Base-by-base conservation (phyloP, 495 filamentous ascomycete genomes). In the Diplogelasinospora grovesii region DNA sequence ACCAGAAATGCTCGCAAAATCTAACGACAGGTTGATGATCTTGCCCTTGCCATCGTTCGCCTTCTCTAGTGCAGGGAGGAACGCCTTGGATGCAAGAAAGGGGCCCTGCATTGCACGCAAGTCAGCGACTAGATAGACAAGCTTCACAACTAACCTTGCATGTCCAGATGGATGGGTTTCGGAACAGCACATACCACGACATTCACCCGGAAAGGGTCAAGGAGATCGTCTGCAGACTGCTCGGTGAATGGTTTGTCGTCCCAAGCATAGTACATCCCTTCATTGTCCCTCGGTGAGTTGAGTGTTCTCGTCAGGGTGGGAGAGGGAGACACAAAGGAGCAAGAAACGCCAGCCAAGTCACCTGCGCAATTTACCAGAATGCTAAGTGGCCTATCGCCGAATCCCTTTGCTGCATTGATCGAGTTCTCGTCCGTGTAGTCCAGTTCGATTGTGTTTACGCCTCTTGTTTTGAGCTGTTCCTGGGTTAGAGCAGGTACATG, bases 201-300 rank as follows among this genome's bases (percentile, higher is more conserved):
- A 22, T 47, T 47, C n/a, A 47, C 38, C 9, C 18, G 29, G 44
- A 47, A 47, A 34, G 41, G 44, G 11, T n/a, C 25, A 11, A 47
- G 8, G 8, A 47, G 19, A 36, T 47, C 21, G 3, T 19, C 44
- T 3, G 44, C 27, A 4, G 44, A 22, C 16, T 33, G 37, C 13
- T 47, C 44, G 10, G 29, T 42, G 29, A 41, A 47, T 2, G 8
- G 16, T 18, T 41, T 41, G 14, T 47, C 29, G 13, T 47, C 44
- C 44, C 37, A 47, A 8, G 8, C 14, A 4, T 42, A 19, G 38
- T 47, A 47, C 3, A 47, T 13, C 3, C 29, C 44, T 41, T 14
- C 33, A 9, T 4, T n/a, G n/a, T n/a, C n/a, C 9, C 30, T 18
- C 7, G 21, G 30, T 33, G n/a, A n/a, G n/a, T n/a, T n/a, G n/a